Conservation (phyloP, 1,284 basidiomycete genomes). For the Trichosporon ovoides region DNA sequence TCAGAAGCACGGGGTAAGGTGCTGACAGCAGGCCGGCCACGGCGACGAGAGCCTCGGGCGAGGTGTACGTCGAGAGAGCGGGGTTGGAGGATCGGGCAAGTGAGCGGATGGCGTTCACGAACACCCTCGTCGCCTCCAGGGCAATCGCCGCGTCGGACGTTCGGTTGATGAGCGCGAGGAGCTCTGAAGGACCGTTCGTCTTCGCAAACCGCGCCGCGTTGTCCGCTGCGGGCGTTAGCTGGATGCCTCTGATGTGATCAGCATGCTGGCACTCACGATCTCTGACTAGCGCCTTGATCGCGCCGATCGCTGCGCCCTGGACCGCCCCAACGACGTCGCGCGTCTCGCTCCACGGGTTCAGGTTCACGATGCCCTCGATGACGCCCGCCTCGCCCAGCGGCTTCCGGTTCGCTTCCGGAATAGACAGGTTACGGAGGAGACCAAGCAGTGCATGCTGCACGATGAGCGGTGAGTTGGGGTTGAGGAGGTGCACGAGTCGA, state of each 20-base stretch:
- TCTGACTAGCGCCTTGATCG: slow-evolving; percentile 69
- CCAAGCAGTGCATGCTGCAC: slow-evolving; percentile 79
- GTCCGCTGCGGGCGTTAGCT: background rate
- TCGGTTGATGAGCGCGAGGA: slow-evolving; percentile 68
- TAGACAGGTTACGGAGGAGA: slow-evolving; percentile 75
- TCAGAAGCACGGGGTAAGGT: slow-evolving; percentile 77
- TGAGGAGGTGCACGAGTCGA: slow-evolving; percentile 53
- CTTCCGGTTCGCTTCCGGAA: slow-evolving; percentile 59
- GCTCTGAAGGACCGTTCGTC: slow-evolving; percentile 49
- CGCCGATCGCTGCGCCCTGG: slow-evolving; percentile 79
- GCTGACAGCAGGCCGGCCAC: slow-evolving; percentile 67
- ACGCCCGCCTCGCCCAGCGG: slow-evolving; percentile 62
- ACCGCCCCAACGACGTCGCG: slow-evolving; percentile 75
- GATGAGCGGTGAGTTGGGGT: slow-evolving; percentile 59
- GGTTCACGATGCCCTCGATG: slow-evolving; percentile 58
- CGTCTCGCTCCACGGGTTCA: slow-evolving; percentile 65
- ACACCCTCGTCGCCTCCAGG: slow-evolving; percentile 64
- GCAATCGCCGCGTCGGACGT: slow-evolving; percentile 76
- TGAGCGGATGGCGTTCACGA: slow-evolving; percentile 29
- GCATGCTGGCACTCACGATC: background rate
- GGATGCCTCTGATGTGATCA: background rate
- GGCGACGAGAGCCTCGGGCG: slow-evolving; percentile 49
- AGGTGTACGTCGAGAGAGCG: background rate
- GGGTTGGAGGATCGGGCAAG: background rate
- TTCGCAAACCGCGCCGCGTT: slow-evolving; percentile 21